Conservation (phyloP, 768 basidiomycete species). For the Suillus variegatus region DNA sequence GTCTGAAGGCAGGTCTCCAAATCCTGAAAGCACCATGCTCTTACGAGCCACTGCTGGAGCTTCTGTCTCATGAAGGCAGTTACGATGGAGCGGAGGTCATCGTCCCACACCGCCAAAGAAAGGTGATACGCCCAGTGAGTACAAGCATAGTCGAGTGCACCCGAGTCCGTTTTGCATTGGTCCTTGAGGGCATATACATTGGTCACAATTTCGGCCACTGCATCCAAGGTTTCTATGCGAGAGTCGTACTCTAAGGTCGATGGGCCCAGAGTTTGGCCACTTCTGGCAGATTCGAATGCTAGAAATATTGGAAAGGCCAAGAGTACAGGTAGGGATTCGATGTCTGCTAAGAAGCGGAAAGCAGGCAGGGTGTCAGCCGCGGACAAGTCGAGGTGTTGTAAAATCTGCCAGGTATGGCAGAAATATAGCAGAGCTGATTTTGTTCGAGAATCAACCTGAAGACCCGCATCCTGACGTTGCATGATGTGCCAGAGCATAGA, state of each 20-base stretch:
- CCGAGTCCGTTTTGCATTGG: accelerated
- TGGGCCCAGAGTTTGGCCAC: no score
- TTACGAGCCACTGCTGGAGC: background rate
- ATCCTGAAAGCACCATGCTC: background rate
- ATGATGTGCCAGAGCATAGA: background rate
- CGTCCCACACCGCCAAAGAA: background rate
- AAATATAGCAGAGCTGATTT: background rate
- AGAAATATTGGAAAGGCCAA: slow-evolving; percentile 1
- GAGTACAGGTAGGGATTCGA: background rate
- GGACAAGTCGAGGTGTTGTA: background rate
- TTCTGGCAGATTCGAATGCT: background rate
- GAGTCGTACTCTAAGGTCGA: background rate
- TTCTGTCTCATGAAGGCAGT: background rate
- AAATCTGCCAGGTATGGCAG: background rate
- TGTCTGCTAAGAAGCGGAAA: background rate
- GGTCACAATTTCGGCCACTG: background rate
- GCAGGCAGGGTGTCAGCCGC: background rate
- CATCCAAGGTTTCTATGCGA: background rate
- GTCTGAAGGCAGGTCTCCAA: background rate
- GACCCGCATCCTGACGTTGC: background rate
- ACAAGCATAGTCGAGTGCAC: background rate
- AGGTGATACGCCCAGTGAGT: background rate
- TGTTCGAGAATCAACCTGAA: background rate
- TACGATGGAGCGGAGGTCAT: background rate
- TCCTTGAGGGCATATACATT: background rate